phyloP scores from a whole-genome alignment of 257 asterid species.

The Primulina eburnea region DNA sequence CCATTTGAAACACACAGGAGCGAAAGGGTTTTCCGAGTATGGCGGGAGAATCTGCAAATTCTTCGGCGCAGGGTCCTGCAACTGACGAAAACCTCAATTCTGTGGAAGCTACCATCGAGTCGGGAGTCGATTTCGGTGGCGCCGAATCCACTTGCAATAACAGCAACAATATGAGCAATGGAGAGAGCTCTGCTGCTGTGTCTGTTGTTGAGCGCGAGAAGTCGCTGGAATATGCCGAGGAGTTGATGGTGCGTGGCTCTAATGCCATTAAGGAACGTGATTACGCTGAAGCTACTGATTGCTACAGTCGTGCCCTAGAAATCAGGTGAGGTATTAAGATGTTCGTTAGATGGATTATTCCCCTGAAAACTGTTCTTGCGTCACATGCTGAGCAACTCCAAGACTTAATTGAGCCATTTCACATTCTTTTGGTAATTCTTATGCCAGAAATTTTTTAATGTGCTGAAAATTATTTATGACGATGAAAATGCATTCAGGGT shows the following conservation, averaged over 20 bases:
- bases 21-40: constrained; percentile 28
- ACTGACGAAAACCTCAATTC: constrained; percentile 49
- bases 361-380: not conserved
- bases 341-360: not conserved
- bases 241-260: constrained; percentile 60
- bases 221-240: constrained; percentile 57
- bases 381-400: not conserved
- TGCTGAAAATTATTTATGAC: not conserved
- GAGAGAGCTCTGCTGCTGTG: constrained; percentile 39
- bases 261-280: constrained; percentile 65
- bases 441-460: not conserved
- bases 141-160: constrained; percentile 64
- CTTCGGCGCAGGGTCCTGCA: constrained; percentile 30
- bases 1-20: not conserved
- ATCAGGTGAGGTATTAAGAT: constrained; percentile 47
- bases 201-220: constrained; percentile 47
- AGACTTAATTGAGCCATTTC: not conserved
- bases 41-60: constrained; percentile 54
- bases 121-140: constrained; percentile 41
- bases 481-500: constrained; percentile 41
- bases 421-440: constrained; percentile 8
- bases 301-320: constrained; percentile 96
- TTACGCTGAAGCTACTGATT: constrained; percentile 75
- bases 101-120: constrained; percentile 51
- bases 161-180: constrained; percentile 21